Conservation (phyloP, 139 green algal genomes). For the Tetraselmis chui region DNA sequence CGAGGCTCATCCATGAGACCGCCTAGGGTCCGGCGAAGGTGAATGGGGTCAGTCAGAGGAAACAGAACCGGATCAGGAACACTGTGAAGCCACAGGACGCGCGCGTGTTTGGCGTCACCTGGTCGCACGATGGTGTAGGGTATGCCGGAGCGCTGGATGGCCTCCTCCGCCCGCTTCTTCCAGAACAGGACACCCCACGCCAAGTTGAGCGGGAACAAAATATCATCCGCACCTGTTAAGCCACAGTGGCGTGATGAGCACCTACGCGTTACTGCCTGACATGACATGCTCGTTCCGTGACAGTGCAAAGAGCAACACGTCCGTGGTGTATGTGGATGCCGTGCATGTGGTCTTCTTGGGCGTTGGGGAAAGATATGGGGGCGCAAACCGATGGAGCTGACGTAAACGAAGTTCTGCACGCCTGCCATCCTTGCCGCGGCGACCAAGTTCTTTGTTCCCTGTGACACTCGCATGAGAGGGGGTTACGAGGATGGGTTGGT, state of each 20-base stretch:
- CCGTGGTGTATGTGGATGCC: too few relatives aligned
- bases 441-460: not conserved
- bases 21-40: not conserved
- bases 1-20: not conserved
- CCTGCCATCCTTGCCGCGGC: not conserved
- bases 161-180: conserved; percentile 12
- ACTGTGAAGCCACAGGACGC: too few relatives aligned
- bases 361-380: too few relatives aligned
- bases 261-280: too few relatives aligned
- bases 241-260: too few relatives aligned
- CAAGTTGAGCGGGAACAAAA: conserved; percentile 5
- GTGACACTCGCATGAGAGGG: too few relatives aligned
- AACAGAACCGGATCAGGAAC: too few relatives aligned
- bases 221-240: conserved; percentile 12
- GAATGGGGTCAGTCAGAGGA: not conserved
- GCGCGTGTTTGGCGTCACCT: not conserved
- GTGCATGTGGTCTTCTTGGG: too few relatives aligned
- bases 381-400: not conserved
- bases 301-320: too few relatives aligned
- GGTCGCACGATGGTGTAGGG: conserved; percentile 10
- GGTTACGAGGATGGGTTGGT: too few relatives aligned
- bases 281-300: too few relatives aligned
- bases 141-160: conserved; percentile 9
- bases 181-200: conserved; percentile 8
- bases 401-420: not conserved